phyloP scores from a whole-genome alignment of 768 basidiomycete genomes.

The Pulveroboletus sp. region DNA sequence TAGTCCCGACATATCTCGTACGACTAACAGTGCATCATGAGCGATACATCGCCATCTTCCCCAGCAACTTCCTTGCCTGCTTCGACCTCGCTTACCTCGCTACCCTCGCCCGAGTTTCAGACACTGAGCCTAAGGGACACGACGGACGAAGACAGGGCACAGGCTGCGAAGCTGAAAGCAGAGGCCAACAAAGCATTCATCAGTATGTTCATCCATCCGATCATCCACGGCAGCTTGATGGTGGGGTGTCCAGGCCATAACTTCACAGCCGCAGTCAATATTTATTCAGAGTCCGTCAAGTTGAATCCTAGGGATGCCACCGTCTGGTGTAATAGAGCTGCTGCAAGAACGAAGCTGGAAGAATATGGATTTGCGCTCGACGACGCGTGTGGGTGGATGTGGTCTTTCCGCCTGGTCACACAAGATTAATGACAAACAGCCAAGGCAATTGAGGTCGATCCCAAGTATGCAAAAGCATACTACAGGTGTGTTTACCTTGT shows the following conservation, averaged over 20 bases:
- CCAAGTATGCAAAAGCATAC: conserved; percentile 86
- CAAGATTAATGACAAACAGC: conserved; percentile 39
- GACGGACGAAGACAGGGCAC: conserved; percentile 64
- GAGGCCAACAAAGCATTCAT: conserved; percentile 87
- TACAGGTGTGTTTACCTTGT: conserved; percentile 52
- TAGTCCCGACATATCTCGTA: neutral
- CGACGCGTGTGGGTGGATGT: conserved; percentile 68
- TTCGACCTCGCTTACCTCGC: conserved; percentile 51
- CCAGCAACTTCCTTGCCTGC: conserved; percentile 39
- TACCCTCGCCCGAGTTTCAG: conserved; percentile 56
- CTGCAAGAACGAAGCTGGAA: conserved; percentile 88
- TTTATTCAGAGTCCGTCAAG: conserved; percentile 83
- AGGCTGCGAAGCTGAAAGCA: conserved; percentile 69
- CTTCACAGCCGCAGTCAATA: conserved; percentile 66
- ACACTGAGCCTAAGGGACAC: conserved; percentile 51
- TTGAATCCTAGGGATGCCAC: conserved; percentile 86
- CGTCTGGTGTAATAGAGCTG: conserved; percentile 92
- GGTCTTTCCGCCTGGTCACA: conserved; percentile 4
- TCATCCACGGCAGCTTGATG: neutral
- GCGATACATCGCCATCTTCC: conserved; percentile 20
- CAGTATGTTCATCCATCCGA: conserved; percentile 34
- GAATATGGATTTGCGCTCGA: conserved; percentile 88
- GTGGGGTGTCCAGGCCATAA: conserved; percentile 50
- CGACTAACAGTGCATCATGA: conserved; percentile 17
- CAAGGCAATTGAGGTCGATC: conserved; percentile 83